Evolutionary conservation across 169 alveolate species (phyloP), one percentile per base, ranked within the genome.

Genomic region (Miamiensis avidus): DNA sequence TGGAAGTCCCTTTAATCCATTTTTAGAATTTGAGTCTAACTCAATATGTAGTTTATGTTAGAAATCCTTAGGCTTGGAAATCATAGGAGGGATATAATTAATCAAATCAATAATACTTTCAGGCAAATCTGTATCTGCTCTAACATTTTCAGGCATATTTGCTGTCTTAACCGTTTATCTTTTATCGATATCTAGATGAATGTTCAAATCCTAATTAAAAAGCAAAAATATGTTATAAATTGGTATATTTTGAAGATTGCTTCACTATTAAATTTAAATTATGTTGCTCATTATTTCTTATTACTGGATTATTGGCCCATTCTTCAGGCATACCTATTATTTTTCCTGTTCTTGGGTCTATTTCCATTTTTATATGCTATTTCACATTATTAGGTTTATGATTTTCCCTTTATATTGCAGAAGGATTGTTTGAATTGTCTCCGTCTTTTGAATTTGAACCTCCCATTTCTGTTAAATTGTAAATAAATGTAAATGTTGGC

Each of bases 1-100:
- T n/a, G 90, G 90, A 15, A 86, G 33, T 0, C 90, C 90, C 28
- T 69, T 86, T 11, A 86, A 69, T 26, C 90, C 90, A 27, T 72
- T 31, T n/a, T 76, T 73, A 15, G 86, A 82, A 49, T 69, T 73
- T 4, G 83, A 69, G 81, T 86, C 87, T 27, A 86, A 34, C 64
- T 79, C 83, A 49, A 86, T 86, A 86, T 86, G 90, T 1, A 81
- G 33, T 25, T 75, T 76, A 34, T 82, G 85, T 65, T 82, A n/a
- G 11, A 86, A 34, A 75, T 86, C 81, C 34, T 74, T 75, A 6
- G 90, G 90, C 31, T 29, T 73, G 20, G 87, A 34, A 65, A 79
- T 81, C 28, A 82, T 69, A 25, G 69, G 76, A 33, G 74, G 27
- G 0, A 29, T 30, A 65, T 81, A 79, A 28, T 74, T 75, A 20